Base-by-base conservation (phyloP, 2,329 filamentous ascomycete species). In the Aureobasidium sp. region DNA sequence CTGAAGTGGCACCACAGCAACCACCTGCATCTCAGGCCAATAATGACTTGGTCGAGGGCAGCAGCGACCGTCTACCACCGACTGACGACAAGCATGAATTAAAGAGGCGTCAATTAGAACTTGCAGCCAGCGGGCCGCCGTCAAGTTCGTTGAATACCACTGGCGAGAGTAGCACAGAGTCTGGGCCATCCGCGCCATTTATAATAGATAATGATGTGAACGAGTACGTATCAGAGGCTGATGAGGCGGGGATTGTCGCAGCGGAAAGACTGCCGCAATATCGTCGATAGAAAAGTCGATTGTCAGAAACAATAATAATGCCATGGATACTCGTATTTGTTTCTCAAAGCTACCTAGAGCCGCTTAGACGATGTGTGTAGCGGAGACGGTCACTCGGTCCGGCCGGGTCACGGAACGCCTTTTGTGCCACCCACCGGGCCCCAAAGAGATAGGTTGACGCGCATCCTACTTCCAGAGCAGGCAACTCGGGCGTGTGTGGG, bases 11-110 rank as follows among this genome's bases (percentile, higher is more conserved):
- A 13, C 12, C 41, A 7, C 10, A 39, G 8, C 41, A n/a, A 2
- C 2, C 12, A 29, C 32, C 29, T 29, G 37, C 15, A 32, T 2
- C 43, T 8, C 10, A 9, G 27, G 24, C 17, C 8, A 47, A 5
- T 9, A 7, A 60, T 15, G 39, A 50, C 32, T 26, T 15, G 13
- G 2, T 27, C 5, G 37, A 50, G 65, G 63, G 50, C 52, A 62
- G 9, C 50, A 55, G 13, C 50, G 62, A 20, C 27, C 5, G 62
- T 6, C 2, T 46, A 12, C 26, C 56, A 17, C 65, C 76, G 3
- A 78, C 75, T 15, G 89, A 94, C 61, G 92, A 95, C 72, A 94
- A 95, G 72, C 85, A 87, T 67, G 90, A 95, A 71, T 77, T 91
- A 7, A 88, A 92, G 56, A 69, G 76, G 17, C 71, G 72, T 9